Base-by-base conservation (phyloP, 78 protist genomes). In the Cyanophora paradoxa region DNA sequence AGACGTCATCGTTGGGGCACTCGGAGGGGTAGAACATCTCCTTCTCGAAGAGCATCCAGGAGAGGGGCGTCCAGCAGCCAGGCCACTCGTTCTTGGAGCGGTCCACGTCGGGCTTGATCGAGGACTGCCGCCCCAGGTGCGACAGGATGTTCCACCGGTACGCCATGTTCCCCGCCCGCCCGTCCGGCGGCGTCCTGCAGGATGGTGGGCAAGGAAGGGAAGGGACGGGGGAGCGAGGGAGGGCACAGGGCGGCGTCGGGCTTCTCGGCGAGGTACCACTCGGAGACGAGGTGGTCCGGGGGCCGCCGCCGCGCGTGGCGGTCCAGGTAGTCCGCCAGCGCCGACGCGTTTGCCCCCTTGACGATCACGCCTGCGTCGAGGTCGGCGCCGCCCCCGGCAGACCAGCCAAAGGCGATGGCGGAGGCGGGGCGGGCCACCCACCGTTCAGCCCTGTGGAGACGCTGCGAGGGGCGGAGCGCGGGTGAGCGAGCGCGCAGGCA, bases 201-300 rank as follows among this genome's bases (percentile, higher is more conserved):
- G n/a, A n/a, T n/a, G n/a, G n/a, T n/a, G n/a, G n/a, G n/a, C n/a
- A n/a, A n/a, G n/a, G n/a, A n/a, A n/a, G n/a, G n/a, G n/a, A n/a
- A n/a, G n/a, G n/a, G n/a, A n/a, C n/a, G n/a, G n/a, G n/a, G n/a
- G n/a, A n/a, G n/a, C n/a, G n/a, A n/a, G n/a, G n/a, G n/a, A n/a
- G 69, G 34, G 62, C 33, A 56, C 33, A 1, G 42, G 5, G 1
- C 10, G 26, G 72, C 48, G 0, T 68, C 82, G 20, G 10, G 50
- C 14, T 5, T 48, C 66, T 78, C 82, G 13, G 30, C n/a, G 16
- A 67, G 77, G 48, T 42, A 52, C 39, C 44, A 78, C 52, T 78
- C 82, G n/a, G 36, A 39, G 28, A 54, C 39, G 26, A 78, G 42
- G 36, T 78, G 82, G 37, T 78, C 82, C 39, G 82, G 82, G 11